Conservation (phyloP, 345 rosid species). For the Carallia brachiata region DNA sequence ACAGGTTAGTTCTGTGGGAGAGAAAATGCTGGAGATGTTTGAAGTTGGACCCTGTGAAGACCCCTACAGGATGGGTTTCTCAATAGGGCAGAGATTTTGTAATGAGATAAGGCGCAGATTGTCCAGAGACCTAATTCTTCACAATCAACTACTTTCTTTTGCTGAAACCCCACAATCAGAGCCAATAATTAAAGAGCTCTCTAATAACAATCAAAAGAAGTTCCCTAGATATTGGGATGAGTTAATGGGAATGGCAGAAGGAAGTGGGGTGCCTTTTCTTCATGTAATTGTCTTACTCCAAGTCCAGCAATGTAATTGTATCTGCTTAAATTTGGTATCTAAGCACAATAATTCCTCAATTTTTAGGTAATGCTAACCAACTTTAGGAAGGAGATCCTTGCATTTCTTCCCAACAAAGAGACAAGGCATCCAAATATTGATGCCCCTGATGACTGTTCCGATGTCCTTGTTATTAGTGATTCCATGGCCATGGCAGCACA, state of each 20-base stretch:
- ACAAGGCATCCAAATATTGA: background rate
- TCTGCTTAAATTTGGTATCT: background rate
- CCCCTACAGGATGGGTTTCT: constrained; percentile 44
- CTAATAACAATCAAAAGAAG: constrained; percentile 36
- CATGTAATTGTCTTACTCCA: constrained; percentile 30
- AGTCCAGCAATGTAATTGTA: background rate
- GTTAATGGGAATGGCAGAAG: constrained; percentile 53
- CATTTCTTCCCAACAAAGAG: constrained; percentile 42
- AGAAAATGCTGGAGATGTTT: constrained; percentile 37
- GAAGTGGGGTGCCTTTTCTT: constrained; percentile 51
- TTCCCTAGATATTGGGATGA: constrained; percentile 57
- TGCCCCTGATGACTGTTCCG: constrained; percentile 45
- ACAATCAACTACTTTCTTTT: constrained; percentile 52
- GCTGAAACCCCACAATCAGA: constrained; percentile 28
- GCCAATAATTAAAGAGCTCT: constrained; percentile 34
- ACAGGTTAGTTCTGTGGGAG: background rate
- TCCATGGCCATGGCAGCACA: constrained; percentile 54
- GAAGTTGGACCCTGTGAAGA: constrained; percentile 57
- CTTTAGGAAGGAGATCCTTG: constrained; percentile 67
- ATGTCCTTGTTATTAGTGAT: constrained; percentile 43
- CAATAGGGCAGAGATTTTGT: constrained; percentile 48
- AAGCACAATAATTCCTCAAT: background rate
- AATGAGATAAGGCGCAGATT: constrained; percentile 44
- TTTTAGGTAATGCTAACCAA: constrained; percentile 53
- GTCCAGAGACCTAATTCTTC: constrained; percentile 46